Conservation (phyloP, 1,284 basidiomycete genomes). For the Moesziomyces antarcticus region DNA sequence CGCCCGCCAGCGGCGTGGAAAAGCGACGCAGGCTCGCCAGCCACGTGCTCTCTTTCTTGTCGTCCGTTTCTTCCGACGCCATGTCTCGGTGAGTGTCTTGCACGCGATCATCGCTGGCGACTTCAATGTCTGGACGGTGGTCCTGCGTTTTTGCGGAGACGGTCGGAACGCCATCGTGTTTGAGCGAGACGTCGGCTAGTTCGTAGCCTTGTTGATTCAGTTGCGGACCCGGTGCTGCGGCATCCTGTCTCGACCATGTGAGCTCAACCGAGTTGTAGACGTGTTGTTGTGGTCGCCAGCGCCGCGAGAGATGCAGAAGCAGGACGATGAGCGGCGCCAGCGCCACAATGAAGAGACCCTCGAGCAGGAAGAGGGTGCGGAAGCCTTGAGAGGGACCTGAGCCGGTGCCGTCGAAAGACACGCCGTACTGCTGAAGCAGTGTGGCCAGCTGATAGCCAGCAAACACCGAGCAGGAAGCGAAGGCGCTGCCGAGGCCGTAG, state of each 20-base stretch:
- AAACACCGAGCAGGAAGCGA: constrained; percentile 12
- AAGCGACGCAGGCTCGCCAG: constrained; percentile 10
- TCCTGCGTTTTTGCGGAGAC: too few relatives aligned
- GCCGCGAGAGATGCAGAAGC: constrained; percentile 1
- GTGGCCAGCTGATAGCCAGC: constrained; percentile 17
- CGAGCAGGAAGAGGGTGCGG: constrained; percentile 3
- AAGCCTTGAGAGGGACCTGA: constrained; percentile 2
- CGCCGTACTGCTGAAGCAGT: constrained; percentile 4
- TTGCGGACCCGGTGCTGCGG: too few relatives aligned
- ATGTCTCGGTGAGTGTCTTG: too few relatives aligned
- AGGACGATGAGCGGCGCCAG: constrained; percentile 14
- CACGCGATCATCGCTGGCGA: too few relatives aligned
- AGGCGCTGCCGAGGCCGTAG: constrained; percentile 20
- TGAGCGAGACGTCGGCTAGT: too few relatives aligned
- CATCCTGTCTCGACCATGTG: too few relatives aligned
- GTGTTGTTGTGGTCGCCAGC: neutral
- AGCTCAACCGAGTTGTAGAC: too few relatives aligned
- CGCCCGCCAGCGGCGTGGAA: constrained; percentile 8
- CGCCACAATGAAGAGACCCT: constrained; percentile 18
- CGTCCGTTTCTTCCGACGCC: neutral
- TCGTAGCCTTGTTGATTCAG: too few relatives aligned
- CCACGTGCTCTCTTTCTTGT: neutral
- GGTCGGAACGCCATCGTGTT: too few relatives aligned
- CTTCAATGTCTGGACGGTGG: too few relatives aligned
- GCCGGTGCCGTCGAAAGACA: constrained; percentile 4